Conservation (phyloP, 345 rosid species). For the Salix brachista region DNA sequence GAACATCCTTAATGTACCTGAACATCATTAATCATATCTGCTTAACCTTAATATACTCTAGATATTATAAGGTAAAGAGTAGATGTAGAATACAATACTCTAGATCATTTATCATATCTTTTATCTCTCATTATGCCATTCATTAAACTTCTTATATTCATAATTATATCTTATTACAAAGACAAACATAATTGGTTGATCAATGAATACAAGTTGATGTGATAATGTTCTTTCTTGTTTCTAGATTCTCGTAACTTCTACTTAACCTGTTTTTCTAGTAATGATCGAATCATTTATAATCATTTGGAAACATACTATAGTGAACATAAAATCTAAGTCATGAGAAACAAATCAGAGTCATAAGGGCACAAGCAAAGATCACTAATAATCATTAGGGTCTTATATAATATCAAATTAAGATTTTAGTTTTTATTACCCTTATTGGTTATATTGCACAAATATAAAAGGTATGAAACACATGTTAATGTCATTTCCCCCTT, state of each 20-base stretch:
- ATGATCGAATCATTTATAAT: neutral
- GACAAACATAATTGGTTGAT: too few species aligned
- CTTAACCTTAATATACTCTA: too few species aligned
- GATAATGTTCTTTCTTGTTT: neutral
- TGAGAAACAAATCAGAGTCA: too few species aligned
- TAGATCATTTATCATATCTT: neutral
- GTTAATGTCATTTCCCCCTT: neutral
- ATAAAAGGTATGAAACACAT: neutral
- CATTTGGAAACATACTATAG: neutral
- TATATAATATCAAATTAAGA: neutral
- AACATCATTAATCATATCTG: too few species aligned
- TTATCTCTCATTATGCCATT: neutral
- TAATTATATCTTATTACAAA: too few species aligned
- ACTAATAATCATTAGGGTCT: neutral
- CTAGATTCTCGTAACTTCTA: neutral
- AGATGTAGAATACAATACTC: neutral
- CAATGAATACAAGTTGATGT: too few species aligned
- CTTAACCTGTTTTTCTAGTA: neutral
- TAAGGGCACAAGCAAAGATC: neutral
- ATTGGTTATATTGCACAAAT: neutral
- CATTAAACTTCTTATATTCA: too few species aligned
- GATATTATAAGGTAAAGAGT: neutral
- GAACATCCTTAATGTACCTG: too few species aligned
- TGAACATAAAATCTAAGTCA: too few species aligned
- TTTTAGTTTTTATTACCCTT: neutral